Base-by-base conservation (phyloP, 177 flowering plant species). In the Vitis hybrid region DNA sequence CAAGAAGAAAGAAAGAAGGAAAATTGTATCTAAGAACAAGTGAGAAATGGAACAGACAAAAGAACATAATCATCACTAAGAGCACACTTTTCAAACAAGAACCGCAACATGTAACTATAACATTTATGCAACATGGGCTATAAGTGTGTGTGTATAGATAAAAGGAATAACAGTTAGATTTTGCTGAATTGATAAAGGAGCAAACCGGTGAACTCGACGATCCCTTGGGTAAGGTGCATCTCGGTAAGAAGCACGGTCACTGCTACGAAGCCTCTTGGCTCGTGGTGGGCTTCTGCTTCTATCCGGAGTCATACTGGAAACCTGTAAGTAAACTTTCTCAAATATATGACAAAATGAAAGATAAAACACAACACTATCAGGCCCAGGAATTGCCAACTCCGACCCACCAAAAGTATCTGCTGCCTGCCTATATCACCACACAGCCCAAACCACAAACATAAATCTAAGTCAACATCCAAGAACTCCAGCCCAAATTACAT, bases 191-290 rank as follows among this genome's bases (percentile, higher is more conserved):
- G 19, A 62, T n/a, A 10, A 7, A 18, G 12, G 30, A 34, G 49
- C 21, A 14, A 23, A 75, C 74, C 74, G 52, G 32, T 66, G 19
- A 23, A 5, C 21, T 1, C 60, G 70, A 50, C 62, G 67, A 45
- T 75, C 78, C 70, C 71, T 66, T 9, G 52, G 48, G 63, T 70
- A 75, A 10, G 78, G 74, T 15, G 78, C 71, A 18, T 71, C 70
- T 21, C 67, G 70, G 63, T 60, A 70, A 55, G 73, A 70, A 26
- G 57, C 54, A 18, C 61, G 65, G 12, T 75, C 74, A 50, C 66
- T 56, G 49, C 78, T 67, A 1, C 71, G 68, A 57, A 68, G 68
- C 64, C 67, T 63, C 52, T 64, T 68, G 40, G 52, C 63, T 49
- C 68, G 72, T 56, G 58, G 64, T 19, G 72, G 76, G 58, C 64